Percentiles rank a stretch among this genome's conserved stretches.
Conservation (phyloP, 768 basidiomycete genomes). For the Russula vinacea region DNA sequence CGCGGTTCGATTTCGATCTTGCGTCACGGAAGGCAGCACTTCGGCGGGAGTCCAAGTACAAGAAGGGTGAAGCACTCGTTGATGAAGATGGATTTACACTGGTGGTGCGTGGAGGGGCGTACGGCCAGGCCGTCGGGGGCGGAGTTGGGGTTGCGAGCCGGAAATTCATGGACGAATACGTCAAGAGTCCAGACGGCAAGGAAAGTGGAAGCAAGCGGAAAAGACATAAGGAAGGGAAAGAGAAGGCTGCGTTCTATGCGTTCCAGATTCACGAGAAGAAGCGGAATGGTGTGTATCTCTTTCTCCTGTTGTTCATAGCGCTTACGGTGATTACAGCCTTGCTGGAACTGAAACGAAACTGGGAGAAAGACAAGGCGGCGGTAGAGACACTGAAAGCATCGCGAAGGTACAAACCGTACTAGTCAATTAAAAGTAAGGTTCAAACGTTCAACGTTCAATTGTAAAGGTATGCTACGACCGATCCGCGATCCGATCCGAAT, state of each 20-base stretch:
- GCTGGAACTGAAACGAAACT: constrained; percentile 65
- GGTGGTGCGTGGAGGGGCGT: constrained; percentile 87
- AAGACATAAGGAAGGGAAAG: constrained; percentile 63
- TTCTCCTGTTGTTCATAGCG: constrained; percentile 16
- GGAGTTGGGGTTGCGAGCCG: constrained; percentile 67
- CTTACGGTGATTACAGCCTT: constrained; percentile 41
- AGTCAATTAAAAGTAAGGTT: not conserved
- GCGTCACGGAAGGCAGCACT: constrained; percentile 46
- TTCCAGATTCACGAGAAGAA: constrained; percentile 92
- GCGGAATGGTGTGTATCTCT: constrained; percentile 56
- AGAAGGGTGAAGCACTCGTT: constrained; percentile 83
- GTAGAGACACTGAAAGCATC: constrained; percentile 77
- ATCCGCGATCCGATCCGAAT: not conserved
- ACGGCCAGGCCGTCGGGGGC: constrained; percentile 84
- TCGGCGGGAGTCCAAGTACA: constrained; percentile 57
- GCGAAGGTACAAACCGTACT: constrained; percentile 87
- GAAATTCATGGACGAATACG: constrained; percentile 42
- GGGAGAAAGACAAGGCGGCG: constrained; percentile 86
- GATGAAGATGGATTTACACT: constrained; percentile 96
- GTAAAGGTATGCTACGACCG: not conserved
- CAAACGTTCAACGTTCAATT: no score
- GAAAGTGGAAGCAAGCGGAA: constrained; percentile 46
- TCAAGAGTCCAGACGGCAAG: constrained; percentile 26
- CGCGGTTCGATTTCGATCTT: constrained; percentile 69
- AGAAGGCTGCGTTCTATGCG: constrained; percentile 68